phyloP scores from a whole-genome alignment of 1,284 basidiomycete genomes.

The Malassezia psittaci region DNA sequence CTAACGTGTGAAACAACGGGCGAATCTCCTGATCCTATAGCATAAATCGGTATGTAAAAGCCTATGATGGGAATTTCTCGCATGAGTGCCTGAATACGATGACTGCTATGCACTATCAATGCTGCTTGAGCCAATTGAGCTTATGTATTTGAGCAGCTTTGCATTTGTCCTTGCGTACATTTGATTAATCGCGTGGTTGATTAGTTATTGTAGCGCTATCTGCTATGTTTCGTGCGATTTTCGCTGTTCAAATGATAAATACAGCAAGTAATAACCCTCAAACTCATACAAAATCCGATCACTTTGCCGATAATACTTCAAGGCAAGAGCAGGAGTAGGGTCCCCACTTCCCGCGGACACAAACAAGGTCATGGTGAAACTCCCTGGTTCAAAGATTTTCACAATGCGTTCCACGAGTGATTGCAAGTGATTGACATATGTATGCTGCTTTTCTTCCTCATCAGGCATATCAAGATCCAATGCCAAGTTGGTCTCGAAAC shows the following conservation, averaged over 20 bases:
- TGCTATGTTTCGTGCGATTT: too few relatives aligned
- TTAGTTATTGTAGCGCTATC: neutral
- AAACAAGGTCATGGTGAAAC: constrained; percentile 81
- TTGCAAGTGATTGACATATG: constrained; percentile 51
- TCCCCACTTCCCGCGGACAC: constrained; percentile 56
- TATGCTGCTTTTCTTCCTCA: neutral
- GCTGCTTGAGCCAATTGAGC: too few relatives aligned
- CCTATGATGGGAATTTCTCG: too few relatives aligned
- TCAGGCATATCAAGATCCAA: constrained; percentile 50
- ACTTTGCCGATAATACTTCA: constrained; percentile 56
- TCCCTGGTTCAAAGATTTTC: constrained; percentile 79
- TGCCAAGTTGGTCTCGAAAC: constrained; percentile 96
- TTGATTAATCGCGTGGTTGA: neutral
- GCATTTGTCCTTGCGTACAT: too few relatives aligned
- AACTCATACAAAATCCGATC: constrained; percentile 99
- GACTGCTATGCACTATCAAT: too few relatives aligned
- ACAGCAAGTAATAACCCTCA: constrained; percentile 86
- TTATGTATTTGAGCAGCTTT: too few relatives aligned
- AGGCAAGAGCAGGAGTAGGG: constrained; percentile 27
- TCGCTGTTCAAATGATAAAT: constrained; percentile 32
- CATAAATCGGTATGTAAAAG: too few relatives aligned
- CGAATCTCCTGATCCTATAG: too few relatives aligned
- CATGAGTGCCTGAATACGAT: too few relatives aligned
- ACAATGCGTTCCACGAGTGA: constrained; percentile 78
- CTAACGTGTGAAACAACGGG: too few relatives aligned